Evolutionary conservation across 257 asterid genomes (phyloP).

Genomic region (Capsicum chinense): DNA sequence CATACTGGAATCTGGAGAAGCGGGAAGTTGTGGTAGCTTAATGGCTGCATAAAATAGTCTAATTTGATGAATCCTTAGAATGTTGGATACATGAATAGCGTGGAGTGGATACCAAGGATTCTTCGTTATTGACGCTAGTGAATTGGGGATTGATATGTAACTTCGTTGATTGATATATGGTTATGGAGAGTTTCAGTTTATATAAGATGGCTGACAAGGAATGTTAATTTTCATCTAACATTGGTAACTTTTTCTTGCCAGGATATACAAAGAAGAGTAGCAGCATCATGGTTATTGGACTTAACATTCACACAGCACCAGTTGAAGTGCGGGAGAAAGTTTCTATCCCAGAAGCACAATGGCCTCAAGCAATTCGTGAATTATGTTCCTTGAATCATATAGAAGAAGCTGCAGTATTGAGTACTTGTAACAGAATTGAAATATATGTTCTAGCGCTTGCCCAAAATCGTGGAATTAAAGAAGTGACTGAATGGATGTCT

Average conservation of each 20-base stretch:
- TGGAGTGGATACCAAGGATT: too few relatives aligned
- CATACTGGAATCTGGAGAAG: too few relatives aligned
- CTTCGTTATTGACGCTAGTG: not conserved
- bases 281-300: slow-evolving; percentile 79
- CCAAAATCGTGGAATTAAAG: slow-evolving; percentile 82
- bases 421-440: slow-evolving; percentile 92
- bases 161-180: not conserved
- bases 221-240: slow-evolving; percentile 25
- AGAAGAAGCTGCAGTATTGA: slow-evolving; percentile 95
- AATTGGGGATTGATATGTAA: not conserved
- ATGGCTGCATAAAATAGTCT: too few relatives aligned
- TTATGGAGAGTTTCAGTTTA: not conserved
- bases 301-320: slow-evolving; percentile 79
- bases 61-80: too few relatives aligned
- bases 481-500: slow-evolving; percentile 97
- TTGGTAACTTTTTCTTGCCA: slow-evolving; percentile 38
- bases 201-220: not conserved
- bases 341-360: slow-evolving; percentile 85
- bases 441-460: slow-evolving; percentile 86
- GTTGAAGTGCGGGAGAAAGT: slow-evolving; percentile 89
- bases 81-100: too few relatives aligned
- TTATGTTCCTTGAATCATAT: slow-evolving; percentile 79
- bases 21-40: too few relatives aligned
- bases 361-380: slow-evolving; percentile 78
- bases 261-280: slow-evolving; percentile 85